A percentile compares a stretch with the other conserved stretches of the same genome.
Conservation (phyloP, 1,284 basidiomycete genomes). For the Rhodotorula glutinis region DNA sequence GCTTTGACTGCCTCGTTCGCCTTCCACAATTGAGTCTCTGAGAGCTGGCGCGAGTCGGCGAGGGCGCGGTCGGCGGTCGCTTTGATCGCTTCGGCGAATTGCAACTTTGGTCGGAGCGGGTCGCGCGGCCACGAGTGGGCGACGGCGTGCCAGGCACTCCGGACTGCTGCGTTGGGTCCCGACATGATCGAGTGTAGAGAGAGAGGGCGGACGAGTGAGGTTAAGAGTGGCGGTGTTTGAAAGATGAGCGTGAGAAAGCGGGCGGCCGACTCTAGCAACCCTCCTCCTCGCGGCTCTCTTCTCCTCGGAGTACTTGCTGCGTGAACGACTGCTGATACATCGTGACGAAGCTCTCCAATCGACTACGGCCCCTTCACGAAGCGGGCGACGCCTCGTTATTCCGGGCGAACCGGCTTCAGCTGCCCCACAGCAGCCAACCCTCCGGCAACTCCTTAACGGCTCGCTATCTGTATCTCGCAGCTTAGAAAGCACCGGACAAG, state of each 20-base stretch:
- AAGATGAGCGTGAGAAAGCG: too few relatives aligned
- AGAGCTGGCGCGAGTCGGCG: background rate
- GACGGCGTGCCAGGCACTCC: constrained; percentile 14
- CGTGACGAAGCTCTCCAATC: too few relatives aligned
- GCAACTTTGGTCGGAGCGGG: constrained; percentile 23
- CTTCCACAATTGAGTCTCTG: background rate
- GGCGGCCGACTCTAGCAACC: background rate
- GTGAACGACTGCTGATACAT: too few relatives aligned
- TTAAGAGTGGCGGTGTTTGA: background rate
- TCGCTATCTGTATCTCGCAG: too few relatives aligned
- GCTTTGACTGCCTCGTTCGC: constrained; percentile 16
- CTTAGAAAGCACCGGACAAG: too few relatives aligned
- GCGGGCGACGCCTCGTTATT: too few relatives aligned
- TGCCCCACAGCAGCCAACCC: too few relatives aligned
- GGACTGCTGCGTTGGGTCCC: constrained; percentile 4
- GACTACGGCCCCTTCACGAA: too few relatives aligned
- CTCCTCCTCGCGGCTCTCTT: too few relatives aligned
- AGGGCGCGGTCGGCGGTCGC: constrained; percentile 28
- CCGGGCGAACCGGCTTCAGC: too few relatives aligned
- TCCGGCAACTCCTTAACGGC: background rate
- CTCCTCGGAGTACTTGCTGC: too few relatives aligned
- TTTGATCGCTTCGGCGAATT: constrained; percentile 27
- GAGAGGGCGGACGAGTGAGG: background rate
- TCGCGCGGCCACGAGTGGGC: constrained; percentile 27
- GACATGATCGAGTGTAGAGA: too few relatives aligned